Evolutionary conservation across 1,284 basidiomycete genomes (phyloP).

Genomic region (Cryptococcus floricola): DNA sequence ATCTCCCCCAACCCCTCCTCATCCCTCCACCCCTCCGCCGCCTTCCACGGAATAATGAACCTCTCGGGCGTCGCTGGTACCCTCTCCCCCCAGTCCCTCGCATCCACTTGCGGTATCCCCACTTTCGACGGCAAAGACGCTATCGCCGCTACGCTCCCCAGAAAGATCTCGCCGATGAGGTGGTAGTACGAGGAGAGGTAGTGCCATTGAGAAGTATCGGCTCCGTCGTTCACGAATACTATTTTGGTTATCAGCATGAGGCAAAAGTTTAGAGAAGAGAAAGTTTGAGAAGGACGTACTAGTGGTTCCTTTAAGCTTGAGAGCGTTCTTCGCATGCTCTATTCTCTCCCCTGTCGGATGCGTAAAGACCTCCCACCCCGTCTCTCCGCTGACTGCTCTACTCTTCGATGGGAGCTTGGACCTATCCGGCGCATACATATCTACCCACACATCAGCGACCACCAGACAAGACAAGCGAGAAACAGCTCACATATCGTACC

Average conservation of each 20-base stretch:
- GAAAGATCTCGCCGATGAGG: conserved; percentile 21
- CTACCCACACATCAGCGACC: background rate
- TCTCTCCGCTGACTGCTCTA: conserved; percentile 13
- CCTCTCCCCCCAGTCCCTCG: conserved; percentile 2
- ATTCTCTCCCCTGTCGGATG: background rate
- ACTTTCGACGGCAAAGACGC: conserved; percentile 5
- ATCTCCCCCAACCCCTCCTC: conserved; percentile 22
- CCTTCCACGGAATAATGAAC: conserved; percentile 24
- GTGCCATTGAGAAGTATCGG: conserved; percentile 12
- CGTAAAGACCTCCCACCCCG: conserved; percentile 8
- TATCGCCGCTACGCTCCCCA: conserved; percentile 18
- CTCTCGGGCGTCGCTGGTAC: conserved; percentile 11
- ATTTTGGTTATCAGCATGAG: background rate
- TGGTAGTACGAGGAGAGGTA: conserved; percentile 23
- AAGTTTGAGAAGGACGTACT: conserved; percentile 4
- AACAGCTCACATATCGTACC: conserved; percentile 15
- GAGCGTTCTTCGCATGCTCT: conserved; percentile 3
- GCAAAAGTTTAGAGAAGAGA: background rate
- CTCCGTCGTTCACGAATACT: conserved; percentile 26
- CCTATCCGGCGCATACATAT: conserved; percentile 7
- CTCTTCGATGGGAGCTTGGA: conserved; percentile 10
- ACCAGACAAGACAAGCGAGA: background rate
- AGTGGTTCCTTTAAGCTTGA: conserved; percentile 11
- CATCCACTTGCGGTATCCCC: conserved; percentile 1
- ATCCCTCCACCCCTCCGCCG: conserved; percentile 21